Base-by-base conservation (phyloP, 345 rosid genomes). In the Pistacia atlantica region DNA sequence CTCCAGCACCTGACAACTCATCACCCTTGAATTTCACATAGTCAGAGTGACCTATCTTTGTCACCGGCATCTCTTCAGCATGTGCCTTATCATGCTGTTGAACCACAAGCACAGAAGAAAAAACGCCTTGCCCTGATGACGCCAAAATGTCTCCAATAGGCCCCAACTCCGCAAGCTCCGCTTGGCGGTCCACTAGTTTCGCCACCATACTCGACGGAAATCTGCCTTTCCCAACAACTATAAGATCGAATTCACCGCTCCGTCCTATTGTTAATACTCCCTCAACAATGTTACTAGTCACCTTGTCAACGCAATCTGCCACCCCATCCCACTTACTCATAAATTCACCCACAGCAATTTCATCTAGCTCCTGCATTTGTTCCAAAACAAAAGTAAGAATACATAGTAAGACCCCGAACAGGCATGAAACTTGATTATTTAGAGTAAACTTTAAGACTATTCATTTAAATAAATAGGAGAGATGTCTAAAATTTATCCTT, bases 211-310 rank as follows among this genome's bases (percentile, higher is more conserved):
- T 73, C 3, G 94, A 87, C 0, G 96, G 98, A 48, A 88, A 80
- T 83, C 92, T 83, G n/a, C 91, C 92, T 80, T 84, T 92, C 1
- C 98, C 98, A 0, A 91, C 96, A 2, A 94, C 83, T 51, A 90
- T 54, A 11, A 92, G 93, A 49, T 90, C 91, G 56, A 84, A 90
- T 51, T 86, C 91, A 57, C 79, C 75, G 71, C 93, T 85, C 73
- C 79, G 84, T 13, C 96, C 98, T 28, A 88, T 76, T 11, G 72
- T 71, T 54, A 90, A n/a, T 17, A 86, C 90, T 20, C 82, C 90
- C 73, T 87, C 93, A 1, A 79, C 71, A 54, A 88, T 69, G 84
- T 90, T 88, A 78, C 46, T 66, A 0, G 83, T 77, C 63, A 65
- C 83, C 60, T 82, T 90, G 81, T 90, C 94, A 67, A 7, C 66